These are phyloP conservation scores for Jaenimonas drosophilae DNA, from an alignment of 208 protist species.

Conservation along the genomic window DNA sequence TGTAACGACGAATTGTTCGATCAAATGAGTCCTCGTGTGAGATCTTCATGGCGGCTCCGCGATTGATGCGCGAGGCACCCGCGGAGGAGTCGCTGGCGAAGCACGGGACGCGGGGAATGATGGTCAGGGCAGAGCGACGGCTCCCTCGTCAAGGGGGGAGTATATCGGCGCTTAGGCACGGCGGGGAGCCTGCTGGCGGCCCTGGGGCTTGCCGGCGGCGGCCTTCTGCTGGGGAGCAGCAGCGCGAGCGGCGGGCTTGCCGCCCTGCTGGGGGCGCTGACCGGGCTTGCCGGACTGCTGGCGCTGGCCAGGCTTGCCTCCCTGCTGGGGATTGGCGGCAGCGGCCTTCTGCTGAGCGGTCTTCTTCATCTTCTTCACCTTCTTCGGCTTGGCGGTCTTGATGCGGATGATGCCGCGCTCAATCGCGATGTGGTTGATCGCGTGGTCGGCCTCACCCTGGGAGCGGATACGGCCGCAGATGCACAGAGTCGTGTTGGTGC, in stretches of 20 bases:
- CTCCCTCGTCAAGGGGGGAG: too few species aligned
- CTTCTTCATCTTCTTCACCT: slow-evolving; percentile 34
- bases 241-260: too few species aligned
- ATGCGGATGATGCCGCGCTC: slow-evolving; percentile 74
- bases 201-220: slow-evolving; percentile 2
- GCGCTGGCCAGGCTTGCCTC: slow-evolving; percentile 1
- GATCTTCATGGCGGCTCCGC: too few species aligned
- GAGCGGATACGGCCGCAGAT: slow-evolving; percentile 93
- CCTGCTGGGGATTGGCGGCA: slow-evolving; percentile 10
- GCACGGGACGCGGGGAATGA: too few species aligned
- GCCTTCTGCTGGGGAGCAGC: too few species aligned
- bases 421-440: slow-evolving; percentile 92
- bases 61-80: too few species aligned
- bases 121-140: too few species aligned
- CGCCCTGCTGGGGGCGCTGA: background rate
- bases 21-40: too few species aligned
- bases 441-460: slow-evolving; percentile 90
- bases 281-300: slow-evolving; percentile 2
- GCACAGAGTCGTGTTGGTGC: slow-evolving; percentile 89
- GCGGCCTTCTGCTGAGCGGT: slow-evolving; percentile 10
- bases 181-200: slow-evolving; percentile 1
- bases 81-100: too few species aligned
- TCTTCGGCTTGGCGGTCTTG: slow-evolving; percentile 78
- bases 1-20: too few species aligned
- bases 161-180: background rate